Conservation (phyloP, 2,329 filamentous ascomycete species). For the Mycocentrospora acerina region DNA sequence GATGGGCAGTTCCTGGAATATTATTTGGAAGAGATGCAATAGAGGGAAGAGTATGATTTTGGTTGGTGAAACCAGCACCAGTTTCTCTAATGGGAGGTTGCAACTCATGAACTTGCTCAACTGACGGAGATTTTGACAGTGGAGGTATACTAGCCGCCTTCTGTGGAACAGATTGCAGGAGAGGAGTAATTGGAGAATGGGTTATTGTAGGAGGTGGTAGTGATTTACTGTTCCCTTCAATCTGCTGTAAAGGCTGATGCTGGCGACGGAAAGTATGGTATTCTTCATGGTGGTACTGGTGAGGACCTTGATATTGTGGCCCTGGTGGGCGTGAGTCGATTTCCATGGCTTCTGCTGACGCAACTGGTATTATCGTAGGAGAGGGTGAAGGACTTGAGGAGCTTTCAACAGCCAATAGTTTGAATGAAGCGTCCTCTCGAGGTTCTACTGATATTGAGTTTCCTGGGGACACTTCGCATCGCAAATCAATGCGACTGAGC, state of each 20-base stretch:
- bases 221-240: constrained; percentile 21
- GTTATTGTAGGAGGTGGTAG: constrained; percentile 16
- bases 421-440: constrained; percentile 21
- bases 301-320: constrained; percentile 17
- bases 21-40: constrained; percentile 8
- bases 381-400: constrained; percentile 19
- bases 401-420: constrained; percentile 19
- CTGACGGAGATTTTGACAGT: constrained; percentile 16
- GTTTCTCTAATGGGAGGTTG: constrained; percentile 16
- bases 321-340: constrained; percentile 28
- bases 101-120: constrained; percentile 17
- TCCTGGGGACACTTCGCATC: constrained; percentile 32
- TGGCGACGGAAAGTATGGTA: constrained; percentile 17
- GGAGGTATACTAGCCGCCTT: constrained; percentile 19
- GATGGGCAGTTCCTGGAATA: constrained; percentile 16
- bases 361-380: constrained; percentile 5
- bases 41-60: constrained; percentile 16
- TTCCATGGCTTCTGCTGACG: constrained; percentile 27
- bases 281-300: constrained; percentile 16
- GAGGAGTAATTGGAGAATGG: constrained; percentile 19
- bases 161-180: constrained; percentile 14
- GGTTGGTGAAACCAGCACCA: constrained; percentile 13
- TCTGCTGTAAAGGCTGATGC: constrained; percentile 18
- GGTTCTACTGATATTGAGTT: constrained; percentile 30
- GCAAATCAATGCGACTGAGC: constrained; percentile 41